Conservation (phyloP, 176 grass and related monocot species). For the Bolboschoenus planiculmis region DNA sequence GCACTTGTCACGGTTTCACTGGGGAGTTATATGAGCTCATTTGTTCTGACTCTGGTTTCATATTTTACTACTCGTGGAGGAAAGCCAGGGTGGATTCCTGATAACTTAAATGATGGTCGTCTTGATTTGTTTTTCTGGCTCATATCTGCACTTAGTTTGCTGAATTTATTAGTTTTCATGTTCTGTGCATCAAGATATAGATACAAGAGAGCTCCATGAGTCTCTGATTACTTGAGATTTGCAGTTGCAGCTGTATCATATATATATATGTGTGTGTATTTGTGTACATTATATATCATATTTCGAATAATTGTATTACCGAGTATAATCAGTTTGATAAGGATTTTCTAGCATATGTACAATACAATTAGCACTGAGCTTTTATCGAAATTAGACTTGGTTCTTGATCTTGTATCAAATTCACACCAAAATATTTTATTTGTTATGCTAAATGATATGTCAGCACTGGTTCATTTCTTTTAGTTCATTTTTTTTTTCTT, state of each 20-base stretch:
- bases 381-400: background rate
- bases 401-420: too few species aligned
- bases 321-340: background rate
- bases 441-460: background rate
- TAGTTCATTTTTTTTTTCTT: background rate
- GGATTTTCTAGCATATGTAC: background rate
- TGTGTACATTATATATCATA: background rate
- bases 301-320: background rate
- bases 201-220: constrained; percentile 58
- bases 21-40: constrained; percentile 71
- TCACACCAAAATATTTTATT: background rate
- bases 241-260: background rate
- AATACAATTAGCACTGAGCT: background rate
- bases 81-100: constrained; percentile 69
- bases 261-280: background rate
- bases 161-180: constrained; percentile 60
- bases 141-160: constrained; percentile 52
- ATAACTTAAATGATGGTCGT: constrained; percentile 81
- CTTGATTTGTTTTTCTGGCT: constrained; percentile 93
- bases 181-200: constrained; percentile 53
- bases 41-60: constrained; percentile 53
- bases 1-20: constrained; percentile 51
- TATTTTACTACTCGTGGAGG: constrained; percentile 56
- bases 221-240: background rate
- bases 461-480: background rate